A percentile compares a stretch with the other conserved stretches of the same genome.
Evolutionary conservation across 2,329 filamentous ascomycete species (phyloP).

Genomic region (Cytospora schulzeri): DNA sequence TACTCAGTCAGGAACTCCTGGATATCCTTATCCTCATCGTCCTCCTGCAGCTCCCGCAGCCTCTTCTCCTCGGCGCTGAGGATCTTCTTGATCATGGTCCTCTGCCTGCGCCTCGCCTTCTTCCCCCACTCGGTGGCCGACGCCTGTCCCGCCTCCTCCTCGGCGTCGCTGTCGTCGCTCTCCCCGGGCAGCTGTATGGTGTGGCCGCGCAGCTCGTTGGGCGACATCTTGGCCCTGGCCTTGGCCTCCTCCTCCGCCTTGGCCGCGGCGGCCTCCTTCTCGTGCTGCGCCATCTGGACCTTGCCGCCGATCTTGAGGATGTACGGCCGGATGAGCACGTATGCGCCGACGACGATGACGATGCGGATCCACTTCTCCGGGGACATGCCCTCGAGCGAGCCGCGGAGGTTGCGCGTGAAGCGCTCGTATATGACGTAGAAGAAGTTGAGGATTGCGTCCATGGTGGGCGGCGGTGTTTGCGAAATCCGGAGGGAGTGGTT

Average conservation of each 20-base stretch:
- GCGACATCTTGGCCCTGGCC: slow-evolving; percentile 57
- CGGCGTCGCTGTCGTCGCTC: slow-evolving; percentile 51
- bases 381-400: slow-evolving; percentile 54
- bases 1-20: slow-evolving; percentile 67
- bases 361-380: slow-evolving; percentile 66
- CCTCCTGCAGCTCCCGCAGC: slow-evolving; percentile 57
- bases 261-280: slow-evolving; percentile 58
- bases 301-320: slow-evolving; percentile 68
- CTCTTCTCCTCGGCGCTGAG: slow-evolving; percentile 64
- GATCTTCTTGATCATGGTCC: slow-evolving; percentile 66
- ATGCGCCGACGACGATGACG: slow-evolving; percentile 70
- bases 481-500: neutral
- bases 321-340: slow-evolving; percentile 74
- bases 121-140: slow-evolving; percentile 66
- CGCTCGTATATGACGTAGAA: slow-evolving; percentile 36
- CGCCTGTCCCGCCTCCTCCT: slow-evolving; percentile 47
- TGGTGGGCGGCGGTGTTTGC: slow-evolving; percentile 26
- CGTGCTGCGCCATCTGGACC: slow-evolving; percentile 64
- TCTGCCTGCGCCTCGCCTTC: slow-evolving; percentile 69
- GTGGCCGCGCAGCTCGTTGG: slow-evolving; percentile 65
- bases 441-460: slow-evolving; percentile 35
- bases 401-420: slow-evolving; percentile 51
- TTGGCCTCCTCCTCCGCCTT: slow-evolving; percentile 44
- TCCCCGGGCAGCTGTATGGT: slow-evolving; percentile 56
- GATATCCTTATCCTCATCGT: slow-evolving; percentile 75